Evolutionary conservation across 169 alveolate species (phyloP), one percentile per base, ranked within the genome.

Genomic region (Cystoisospora suis): DNA sequence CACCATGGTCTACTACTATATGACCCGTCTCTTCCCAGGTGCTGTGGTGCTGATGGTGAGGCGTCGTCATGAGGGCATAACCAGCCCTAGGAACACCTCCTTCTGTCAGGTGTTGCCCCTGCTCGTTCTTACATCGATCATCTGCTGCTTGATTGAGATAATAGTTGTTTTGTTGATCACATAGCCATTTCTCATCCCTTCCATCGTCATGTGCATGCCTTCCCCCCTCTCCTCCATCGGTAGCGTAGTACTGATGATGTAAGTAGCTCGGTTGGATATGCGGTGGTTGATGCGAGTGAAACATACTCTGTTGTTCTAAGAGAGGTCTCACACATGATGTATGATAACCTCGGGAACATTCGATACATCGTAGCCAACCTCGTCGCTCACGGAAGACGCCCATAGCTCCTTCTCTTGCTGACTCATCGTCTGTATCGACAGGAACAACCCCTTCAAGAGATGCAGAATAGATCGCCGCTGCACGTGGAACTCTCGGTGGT

Each of bases 281-380:
- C n/a, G n/a, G n/a, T n/a, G n/a, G n/a, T n/a, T n/a, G n/a, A n/a
- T n/a, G n/a, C n/a, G n/a, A n/a, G n/a, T n/a, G n/a, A n/a, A n/a
- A n/a, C n/a, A n/a, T n/a, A n/a, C n/a, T n/a, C 89, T 88, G 92
- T 53, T 88, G 70, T 49, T 75, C 61, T 32, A 83, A 70, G 27
- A 88, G 92, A 88, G 47, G 75, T 45, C 49, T 47, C 36, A 88
- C 92, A 56, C 92, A 88, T 12, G 61, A 56, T 49, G 65, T 34
- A 75, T 88, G 92, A 75, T 77, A 88, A 32, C 83, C 58, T 44
- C 83, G 61, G 47, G 87, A 40, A 85, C 92, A 88, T 75, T 59
- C 83, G 85, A 61, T 42, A 83, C 92, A 88, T 72, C 89, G 87
- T 29, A 79, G 46, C 92, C 92, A 88, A 29, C 81, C 77, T 23